A percentile compares a stretch with the other conserved stretches of the same genome.
These are phyloP conservation scores for Phaeoacremonium minimum DNA, from an alignment of 2,329 filamentous ascomycete species.

Conservation along the genomic window DNA sequence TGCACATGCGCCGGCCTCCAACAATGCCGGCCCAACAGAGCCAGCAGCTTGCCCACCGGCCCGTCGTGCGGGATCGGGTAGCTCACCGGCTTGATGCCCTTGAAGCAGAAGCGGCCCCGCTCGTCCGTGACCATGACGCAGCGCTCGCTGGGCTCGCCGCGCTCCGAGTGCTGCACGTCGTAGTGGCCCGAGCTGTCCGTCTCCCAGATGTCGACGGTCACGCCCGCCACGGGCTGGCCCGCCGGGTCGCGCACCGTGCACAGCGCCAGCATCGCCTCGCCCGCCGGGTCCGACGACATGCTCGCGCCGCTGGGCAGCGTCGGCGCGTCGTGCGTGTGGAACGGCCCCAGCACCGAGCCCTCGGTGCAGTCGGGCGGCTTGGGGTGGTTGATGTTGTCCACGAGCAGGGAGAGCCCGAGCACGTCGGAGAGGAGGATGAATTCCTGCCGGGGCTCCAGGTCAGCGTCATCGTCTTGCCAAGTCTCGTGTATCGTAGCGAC, in stretches of 20 bases:
- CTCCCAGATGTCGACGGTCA: conserved; percentile 81
- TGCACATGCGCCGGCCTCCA: conserved; percentile 78
- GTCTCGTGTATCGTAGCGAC: too few species aligned
- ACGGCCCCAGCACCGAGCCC: conserved; percentile 76
- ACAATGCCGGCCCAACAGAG: conserved; percentile 65
- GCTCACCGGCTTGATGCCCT: conserved; percentile 76
- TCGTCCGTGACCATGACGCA: conserved; percentile 62
- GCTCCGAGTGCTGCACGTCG: conserved; percentile 70
- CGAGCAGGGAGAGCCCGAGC: conserved; percentile 72
- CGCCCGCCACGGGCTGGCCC: conserved; percentile 58
- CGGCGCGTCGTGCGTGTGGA: conserved; percentile 76
- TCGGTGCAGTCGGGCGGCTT: conserved; percentile 68
- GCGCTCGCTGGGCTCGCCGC: conserved; percentile 64
- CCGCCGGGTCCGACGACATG: conserved; percentile 66
- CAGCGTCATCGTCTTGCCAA: background rate
- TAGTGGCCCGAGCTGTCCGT: conserved; percentile 78
- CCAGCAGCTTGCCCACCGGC: conserved; percentile 71
- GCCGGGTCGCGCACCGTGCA: conserved; percentile 65
- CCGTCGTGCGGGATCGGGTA: conserved; percentile 85
- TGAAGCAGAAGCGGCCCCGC: conserved; percentile 79
- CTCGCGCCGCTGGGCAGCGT: conserved; percentile 47
- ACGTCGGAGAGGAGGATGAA: conserved; percentile 81
- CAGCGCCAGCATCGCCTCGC: conserved; percentile 67
- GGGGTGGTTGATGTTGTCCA: conserved; percentile 80
- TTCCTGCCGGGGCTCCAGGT: conserved; percentile 48